phyloP scores from a whole-genome alignment of 192 early-diverging fungal species.

The Entomortierella beljakovae region DNA sequence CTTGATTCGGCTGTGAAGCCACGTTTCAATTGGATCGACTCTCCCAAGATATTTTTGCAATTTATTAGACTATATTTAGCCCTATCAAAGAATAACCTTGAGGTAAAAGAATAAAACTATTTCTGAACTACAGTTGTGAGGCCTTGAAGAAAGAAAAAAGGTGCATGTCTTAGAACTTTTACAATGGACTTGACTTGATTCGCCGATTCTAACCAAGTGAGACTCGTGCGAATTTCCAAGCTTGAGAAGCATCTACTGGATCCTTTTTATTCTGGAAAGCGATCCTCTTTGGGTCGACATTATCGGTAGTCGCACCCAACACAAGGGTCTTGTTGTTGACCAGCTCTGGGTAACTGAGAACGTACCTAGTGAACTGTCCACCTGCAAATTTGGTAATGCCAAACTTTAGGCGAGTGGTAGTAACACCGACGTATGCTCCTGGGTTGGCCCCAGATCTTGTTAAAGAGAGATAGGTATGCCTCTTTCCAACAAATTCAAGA shows the following conservation, averaged over 20 bases:
- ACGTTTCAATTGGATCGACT: no score
- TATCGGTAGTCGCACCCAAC: background rate
- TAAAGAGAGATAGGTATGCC: background rate
- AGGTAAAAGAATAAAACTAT: no score
- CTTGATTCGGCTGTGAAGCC: no score
- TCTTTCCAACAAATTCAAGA: background rate
- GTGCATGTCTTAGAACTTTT: no score
- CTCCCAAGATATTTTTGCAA: no score
- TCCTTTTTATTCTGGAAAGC: constrained; percentile 4
- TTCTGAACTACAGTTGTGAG: no score
- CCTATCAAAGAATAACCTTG: no score
- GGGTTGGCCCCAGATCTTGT: constrained; percentile 17
- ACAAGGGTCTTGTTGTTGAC: constrained; percentile 21
- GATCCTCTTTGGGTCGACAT: constrained; percentile 15
- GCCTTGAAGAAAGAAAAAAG: no score
- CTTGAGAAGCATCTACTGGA: background rate
- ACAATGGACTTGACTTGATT: no score
- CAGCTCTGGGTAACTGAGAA: constrained; percentile 10
- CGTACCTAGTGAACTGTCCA: constrained; percentile 20
- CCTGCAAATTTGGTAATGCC: constrained; percentile 8
- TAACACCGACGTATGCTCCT: constrained; percentile 23
- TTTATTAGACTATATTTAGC: no score
- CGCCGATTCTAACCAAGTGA: no score
- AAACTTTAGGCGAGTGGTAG: constrained; percentile 19
- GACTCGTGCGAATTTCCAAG: constrained; percentile 49